Conservation (phyloP, 208 protist genomes). For the Acanthamoeba comandoni region DNA sequence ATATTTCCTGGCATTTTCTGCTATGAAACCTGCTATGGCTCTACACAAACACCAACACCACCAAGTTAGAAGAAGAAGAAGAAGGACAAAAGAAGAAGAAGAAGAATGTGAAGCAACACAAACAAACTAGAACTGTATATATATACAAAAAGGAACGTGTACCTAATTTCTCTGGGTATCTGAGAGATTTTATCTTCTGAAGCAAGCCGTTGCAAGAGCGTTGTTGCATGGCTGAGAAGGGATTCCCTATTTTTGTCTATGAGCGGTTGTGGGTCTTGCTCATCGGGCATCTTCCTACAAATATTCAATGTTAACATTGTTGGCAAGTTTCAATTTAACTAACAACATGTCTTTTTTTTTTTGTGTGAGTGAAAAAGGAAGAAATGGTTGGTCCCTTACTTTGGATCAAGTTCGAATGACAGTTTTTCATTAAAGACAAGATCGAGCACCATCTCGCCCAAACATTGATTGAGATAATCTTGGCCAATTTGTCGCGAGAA, state of each 20-base stretch:
- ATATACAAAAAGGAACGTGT: constrained; percentile 4
- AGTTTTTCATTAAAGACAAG: constrained; percentile 32
- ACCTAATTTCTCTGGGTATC: constrained; percentile 56
- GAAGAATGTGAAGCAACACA: constrained; percentile 7
- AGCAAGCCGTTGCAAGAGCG: background rate
- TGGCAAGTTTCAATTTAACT: too few species aligned
- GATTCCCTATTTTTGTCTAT: constrained; percentile 17
- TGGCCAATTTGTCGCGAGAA: constrained; percentile 48
- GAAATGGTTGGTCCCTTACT: background rate
- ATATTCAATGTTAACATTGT: too few species aligned
- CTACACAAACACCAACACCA: too few species aligned
- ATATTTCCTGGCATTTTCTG: background rate
- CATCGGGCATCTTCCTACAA: too few species aligned
- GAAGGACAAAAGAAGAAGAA: background rate
- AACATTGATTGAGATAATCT: constrained; percentile 40
- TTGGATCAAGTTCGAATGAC: constrained; percentile 46
- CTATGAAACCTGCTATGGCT: constrained; percentile 57
- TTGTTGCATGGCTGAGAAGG: constrained; percentile 24
- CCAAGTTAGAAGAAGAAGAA: too few species aligned
- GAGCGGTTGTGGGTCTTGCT: background rate
- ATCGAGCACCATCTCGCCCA: background rate
- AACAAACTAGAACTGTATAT: too few species aligned
- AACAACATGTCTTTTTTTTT: too few species aligned
- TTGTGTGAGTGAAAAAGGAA: background rate
- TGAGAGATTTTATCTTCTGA: constrained; percentile 31